Evolutionary conservation across 495 filamentous ascomycete species (phyloP).

Genomic region (Penicillium herquei): DNA sequence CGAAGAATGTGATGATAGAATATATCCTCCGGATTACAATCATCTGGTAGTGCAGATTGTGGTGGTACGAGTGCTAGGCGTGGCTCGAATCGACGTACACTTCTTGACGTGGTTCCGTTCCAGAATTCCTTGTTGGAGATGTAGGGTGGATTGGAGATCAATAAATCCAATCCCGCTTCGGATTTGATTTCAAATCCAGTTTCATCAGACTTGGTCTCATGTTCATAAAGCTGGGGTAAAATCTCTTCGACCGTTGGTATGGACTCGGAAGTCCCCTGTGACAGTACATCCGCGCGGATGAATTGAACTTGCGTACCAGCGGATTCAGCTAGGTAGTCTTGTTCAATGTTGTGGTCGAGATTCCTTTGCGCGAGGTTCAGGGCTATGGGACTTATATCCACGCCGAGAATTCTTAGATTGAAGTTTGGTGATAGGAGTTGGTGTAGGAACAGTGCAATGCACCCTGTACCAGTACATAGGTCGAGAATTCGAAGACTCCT

Average conservation of each 20-base stretch:
- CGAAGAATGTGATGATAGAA: slow-evolving; percentile 38
- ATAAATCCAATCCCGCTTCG: slow-evolving; percentile 54
- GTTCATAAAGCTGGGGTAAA: neutral
- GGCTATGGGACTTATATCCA: slow-evolving; percentile 48
- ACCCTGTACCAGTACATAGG: slow-evolving; percentile 87
- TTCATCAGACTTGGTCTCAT: no score
- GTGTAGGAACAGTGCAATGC: slow-evolving; percentile 75
- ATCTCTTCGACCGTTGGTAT: slow-evolving; percentile 13
- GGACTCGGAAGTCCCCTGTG: slow-evolving; percentile 10
- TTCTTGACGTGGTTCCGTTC: slow-evolving; percentile 58
- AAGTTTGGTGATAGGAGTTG: slow-evolving; percentile 45
- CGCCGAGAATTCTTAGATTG: slow-evolving; percentile 36
- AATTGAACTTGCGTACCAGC: slow-evolving; percentile 50
- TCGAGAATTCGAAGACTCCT: slow-evolving; percentile 64
- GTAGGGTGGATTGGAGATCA: slow-evolving; percentile 91
- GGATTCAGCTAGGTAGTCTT: slow-evolving; percentile 21
- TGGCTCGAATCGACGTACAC: slow-evolving; percentile 80
- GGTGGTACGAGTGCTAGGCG: slow-evolving; percentile 70
- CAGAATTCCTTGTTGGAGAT: slow-evolving; percentile 62
- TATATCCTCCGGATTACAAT: slow-evolving; percentile 31
- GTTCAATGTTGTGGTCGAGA: slow-evolving; percentile 47
- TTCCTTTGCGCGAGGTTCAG: slow-evolving; percentile 63
- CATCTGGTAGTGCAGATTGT: neutral
- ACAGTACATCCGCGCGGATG: slow-evolving; percentile 53
- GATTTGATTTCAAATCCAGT: neutral